Conservation (phyloP, 1,284 basidiomycete genomes). For the Trametes polyzona region DNA sequence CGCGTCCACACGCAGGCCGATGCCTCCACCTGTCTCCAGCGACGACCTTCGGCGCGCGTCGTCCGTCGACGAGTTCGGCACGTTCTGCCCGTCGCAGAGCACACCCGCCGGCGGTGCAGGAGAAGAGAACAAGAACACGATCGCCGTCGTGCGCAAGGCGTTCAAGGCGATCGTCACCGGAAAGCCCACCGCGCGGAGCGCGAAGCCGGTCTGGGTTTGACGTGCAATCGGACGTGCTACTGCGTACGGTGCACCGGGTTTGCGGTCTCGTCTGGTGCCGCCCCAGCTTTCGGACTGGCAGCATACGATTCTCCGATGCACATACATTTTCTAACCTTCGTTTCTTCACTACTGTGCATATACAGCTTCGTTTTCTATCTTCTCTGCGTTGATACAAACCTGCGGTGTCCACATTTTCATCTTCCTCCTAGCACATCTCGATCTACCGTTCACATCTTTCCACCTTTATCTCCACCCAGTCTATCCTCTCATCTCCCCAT, state of each 20-base stretch:
- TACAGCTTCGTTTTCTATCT: no score
- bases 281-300: background rate
- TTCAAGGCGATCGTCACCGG: constrained; percentile 51
- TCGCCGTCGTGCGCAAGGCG: constrained; percentile 62
- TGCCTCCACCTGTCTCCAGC: constrained; percentile 71
- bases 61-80: constrained; percentile 40
- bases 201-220: constrained; percentile 26
- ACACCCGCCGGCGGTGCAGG: constrained; percentile 12
- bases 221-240: background rate
- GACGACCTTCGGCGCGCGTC: constrained; percentile 46
- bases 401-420: constrained; percentile 7
- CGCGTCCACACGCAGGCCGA: constrained; percentile 51
- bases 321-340: no score
- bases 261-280: background rate
- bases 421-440: background rate
- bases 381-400: no score
- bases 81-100: constrained; percentile 18
- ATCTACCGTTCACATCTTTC: background rate
- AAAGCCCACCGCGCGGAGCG: constrained; percentile 20
- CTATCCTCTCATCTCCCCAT: background rate
- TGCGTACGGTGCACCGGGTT: background rate
- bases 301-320: no score
- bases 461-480: background rate
- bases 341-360: no score
- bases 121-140: constrained; percentile 54